These are phyloP conservation scores for Carex scoparia DNA, from an alignment of 176 grass and related monocot genomes.

Conservation along the genomic window DNA sequence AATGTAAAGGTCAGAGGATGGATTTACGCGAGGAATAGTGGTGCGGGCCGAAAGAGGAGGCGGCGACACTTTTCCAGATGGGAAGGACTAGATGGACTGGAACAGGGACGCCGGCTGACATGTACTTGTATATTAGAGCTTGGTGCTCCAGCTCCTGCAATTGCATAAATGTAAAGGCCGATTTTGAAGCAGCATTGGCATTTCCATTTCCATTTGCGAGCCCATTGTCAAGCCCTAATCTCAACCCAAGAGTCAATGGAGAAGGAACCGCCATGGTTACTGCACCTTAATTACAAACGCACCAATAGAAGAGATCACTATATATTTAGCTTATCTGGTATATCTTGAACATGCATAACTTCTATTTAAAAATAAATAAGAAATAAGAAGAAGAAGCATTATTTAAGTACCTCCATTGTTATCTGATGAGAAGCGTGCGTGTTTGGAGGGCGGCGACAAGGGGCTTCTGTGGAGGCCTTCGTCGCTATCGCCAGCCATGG, in stretches of 20 bases:
- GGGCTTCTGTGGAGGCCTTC: constrained; percentile 16
- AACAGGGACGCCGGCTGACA: constrained; percentile 77
- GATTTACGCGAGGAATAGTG: constrained; percentile 64
- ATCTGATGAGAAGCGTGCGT: constrained; percentile 55
- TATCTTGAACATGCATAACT: background rate
- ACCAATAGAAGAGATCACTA: background rate
- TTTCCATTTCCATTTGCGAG: background rate
- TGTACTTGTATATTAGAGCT: constrained; percentile 98
- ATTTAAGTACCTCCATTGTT: constrained; percentile 25
- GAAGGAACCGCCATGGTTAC: constrained; percentile 64
- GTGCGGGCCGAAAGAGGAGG: constrained; percentile 71
- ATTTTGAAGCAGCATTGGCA: constrained; percentile 1
- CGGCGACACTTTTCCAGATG: constrained; percentile 96
- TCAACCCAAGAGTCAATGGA: constrained; percentile 64
- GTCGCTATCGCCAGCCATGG: constrained; percentile 41
- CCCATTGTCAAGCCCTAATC: constrained; percentile 42
- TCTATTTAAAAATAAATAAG: background rate
- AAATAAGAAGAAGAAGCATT: background rate
- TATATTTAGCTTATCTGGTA: background rate
- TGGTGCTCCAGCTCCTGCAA: constrained; percentile 98
- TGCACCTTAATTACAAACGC: constrained; percentile 13
- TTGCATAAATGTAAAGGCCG: constrained; percentile 82
- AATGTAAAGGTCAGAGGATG: background rate
- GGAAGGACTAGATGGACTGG: constrained; percentile 88
- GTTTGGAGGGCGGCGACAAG: constrained; percentile 48